Percentiles rank a stretch among this genome's conserved stretches.
Evolutionary conservation across 176 grass and related monocot species (phyloP).

Genomic region (Oryza punctata): DNA sequence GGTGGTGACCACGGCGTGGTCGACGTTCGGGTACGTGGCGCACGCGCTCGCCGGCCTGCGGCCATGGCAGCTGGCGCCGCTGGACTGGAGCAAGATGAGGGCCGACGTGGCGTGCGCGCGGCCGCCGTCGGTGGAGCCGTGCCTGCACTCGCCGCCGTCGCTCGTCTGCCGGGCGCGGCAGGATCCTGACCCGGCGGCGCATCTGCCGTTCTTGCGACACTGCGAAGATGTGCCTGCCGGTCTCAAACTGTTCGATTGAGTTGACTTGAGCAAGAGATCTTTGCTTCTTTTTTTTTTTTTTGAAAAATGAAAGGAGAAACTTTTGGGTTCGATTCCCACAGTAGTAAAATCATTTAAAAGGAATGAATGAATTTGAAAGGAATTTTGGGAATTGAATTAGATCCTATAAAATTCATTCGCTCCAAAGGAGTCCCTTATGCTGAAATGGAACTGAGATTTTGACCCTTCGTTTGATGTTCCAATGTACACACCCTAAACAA

Average conservation of each 20-base stretch:
- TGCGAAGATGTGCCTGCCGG: slow-evolving; percentile 62
- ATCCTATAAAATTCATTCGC: too few species aligned
- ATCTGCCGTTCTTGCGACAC: slow-evolving; percentile 48
- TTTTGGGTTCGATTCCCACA: neutral
- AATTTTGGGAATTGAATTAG: too few species aligned
- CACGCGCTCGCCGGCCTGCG: slow-evolving; percentile 60
- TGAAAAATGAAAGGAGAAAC: too few species aligned
- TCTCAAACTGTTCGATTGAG: slow-evolving; percentile 59
- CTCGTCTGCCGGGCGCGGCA: slow-evolving; percentile 52
- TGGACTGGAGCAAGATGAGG: slow-evolving; percentile 1
- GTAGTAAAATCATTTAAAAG: too few species aligned
- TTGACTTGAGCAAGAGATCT: neutral
- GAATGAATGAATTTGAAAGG: too few species aligned
- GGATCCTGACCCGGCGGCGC: slow-evolving; percentile 35
- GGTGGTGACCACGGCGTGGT: slow-evolving; percentile 54
- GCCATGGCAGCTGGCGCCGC: slow-evolving; percentile 42
- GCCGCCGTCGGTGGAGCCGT: slow-evolving; percentile 69
- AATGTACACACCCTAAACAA: too few species aligned
- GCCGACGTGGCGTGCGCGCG: slow-evolving; percentile 46
- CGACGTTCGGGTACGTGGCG: slow-evolving; percentile 80
- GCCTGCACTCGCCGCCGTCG: slow-evolving; percentile 69
- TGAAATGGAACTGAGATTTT: neutral
- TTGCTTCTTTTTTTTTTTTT: neutral
- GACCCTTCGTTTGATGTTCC: neutral
- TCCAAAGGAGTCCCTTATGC: neutral